phyloP scores from a whole-genome alignment of 306 rosid species.

The Vicia villosa region DNA sequence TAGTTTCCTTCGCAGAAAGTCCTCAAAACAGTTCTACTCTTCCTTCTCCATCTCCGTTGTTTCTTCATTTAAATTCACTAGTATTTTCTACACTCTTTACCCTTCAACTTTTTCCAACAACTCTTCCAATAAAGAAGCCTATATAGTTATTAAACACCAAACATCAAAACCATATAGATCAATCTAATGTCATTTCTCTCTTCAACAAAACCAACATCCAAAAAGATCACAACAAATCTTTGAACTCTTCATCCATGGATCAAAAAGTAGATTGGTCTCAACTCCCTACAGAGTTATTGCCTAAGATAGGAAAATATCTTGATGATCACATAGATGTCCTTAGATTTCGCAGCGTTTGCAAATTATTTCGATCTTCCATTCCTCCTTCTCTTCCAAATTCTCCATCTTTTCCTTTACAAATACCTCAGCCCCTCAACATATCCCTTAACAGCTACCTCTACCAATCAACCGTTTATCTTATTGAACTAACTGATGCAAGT shows the following conservation, averaged over 20 bases:
- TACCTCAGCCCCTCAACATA: slow-evolving; percentile 32
- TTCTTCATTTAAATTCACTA: background rate
- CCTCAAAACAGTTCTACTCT: background rate
- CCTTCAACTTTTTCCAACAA: background rate
- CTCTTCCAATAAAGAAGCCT: background rate
- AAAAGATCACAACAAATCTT: background rate
- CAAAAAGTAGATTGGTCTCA: slow-evolving; percentile 46
- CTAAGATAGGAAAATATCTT: slow-evolving; percentile 46
- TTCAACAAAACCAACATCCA: background rate
- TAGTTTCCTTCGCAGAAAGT: background rate
- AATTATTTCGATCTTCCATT: slow-evolving; percentile 49
- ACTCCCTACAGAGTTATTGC: slow-evolving; percentile 66
- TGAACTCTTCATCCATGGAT: slow-evolving; percentile 17
- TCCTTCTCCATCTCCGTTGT: background rate
- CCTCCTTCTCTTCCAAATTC: slow-evolving; percentile 39
- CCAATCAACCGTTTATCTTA: slow-evolving; percentile 40
- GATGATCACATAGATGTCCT: slow-evolving; percentile 47
- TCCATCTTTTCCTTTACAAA: slow-evolving; percentile 41
- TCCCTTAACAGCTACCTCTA: background rate
- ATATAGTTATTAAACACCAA: background rate
- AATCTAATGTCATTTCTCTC: slow-evolving; percentile 1
- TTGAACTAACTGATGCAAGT: slow-evolving; percentile 30
- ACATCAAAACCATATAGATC: background rate
- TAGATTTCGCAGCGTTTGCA: slow-evolving; percentile 61
- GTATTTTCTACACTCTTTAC: background rate